Percentiles rank a stretch among this genome's conserved stretches.
These are phyloP conservation scores for Spergularia marina DNA, from an alignment of 148 eudicot species.

Conservation along the genomic window DNA sequence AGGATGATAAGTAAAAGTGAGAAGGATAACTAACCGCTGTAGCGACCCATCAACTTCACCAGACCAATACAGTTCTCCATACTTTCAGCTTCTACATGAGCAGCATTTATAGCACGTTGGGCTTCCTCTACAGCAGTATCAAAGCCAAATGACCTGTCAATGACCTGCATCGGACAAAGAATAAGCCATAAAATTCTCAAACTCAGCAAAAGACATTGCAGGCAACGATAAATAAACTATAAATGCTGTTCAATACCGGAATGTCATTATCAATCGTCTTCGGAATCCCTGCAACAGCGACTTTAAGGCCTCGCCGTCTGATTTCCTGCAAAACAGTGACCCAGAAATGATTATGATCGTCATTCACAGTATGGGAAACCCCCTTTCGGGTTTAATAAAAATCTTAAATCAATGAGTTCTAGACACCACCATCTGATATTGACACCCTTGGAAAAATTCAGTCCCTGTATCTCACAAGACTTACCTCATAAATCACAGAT, in stretches of 20 bases:
- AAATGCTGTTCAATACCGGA: slow-evolving; percentile 50
- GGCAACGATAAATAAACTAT: slow-evolving; percentile 1
- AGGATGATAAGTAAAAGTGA: neutral
- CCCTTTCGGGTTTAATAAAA: neutral
- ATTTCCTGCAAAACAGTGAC: slow-evolving; percentile 58
- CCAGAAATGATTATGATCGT: slow-evolving; percentile 5
- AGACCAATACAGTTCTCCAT: slow-evolving; percentile 88
- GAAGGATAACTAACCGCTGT: slow-evolving; percentile 62
- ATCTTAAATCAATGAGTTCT: slow-evolving; percentile 3
- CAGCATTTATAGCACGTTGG: slow-evolving; percentile 96
- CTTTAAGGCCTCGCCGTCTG: slow-evolving; percentile 74
- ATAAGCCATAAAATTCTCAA: neutral
- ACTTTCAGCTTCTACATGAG: slow-evolving; percentile 98
- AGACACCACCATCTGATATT: neutral
- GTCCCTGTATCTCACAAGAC: slow-evolving; percentile 9
- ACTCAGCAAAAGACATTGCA: slow-evolving; percentile 2
- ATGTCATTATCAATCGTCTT: slow-evolving; percentile 98
- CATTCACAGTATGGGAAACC: neutral
- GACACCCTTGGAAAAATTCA: neutral
- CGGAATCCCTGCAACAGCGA: slow-evolving; percentile 85
- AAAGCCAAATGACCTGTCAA: slow-evolving; percentile 97
- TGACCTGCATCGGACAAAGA: slow-evolving; percentile 51
- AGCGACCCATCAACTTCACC: slow-evolving; percentile 97
- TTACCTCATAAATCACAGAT: slow-evolving; percentile 70
- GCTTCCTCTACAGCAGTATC: slow-evolving; percentile 99